phyloP scores from a whole-genome alignment of 1,139 yeast genomes.

The Taiozyma sp. region DNA sequence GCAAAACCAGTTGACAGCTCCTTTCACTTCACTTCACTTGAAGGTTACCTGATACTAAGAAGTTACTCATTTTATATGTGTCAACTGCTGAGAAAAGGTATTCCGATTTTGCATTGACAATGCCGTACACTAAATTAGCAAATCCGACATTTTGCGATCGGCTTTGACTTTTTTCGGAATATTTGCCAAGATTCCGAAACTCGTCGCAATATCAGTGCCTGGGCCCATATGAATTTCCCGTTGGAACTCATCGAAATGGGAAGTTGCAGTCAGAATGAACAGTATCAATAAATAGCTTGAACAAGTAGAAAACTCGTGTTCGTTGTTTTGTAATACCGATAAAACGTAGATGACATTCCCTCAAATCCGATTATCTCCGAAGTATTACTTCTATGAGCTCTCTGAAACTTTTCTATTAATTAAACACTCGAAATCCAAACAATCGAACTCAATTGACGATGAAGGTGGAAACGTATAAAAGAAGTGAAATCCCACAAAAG shows the following conservation, averaged over 20 bases:
- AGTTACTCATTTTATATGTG: background rate
- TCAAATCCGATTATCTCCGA: background rate
- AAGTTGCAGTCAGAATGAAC: too few relatives aligned
- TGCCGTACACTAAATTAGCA: background rate
- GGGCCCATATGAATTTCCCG: too few relatives aligned
- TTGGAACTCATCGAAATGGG: too few relatives aligned
- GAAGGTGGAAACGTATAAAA: background rate
- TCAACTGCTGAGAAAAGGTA: background rate
- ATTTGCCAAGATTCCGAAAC: background rate
- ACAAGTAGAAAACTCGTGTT: too few relatives aligned
- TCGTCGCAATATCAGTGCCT: background rate
- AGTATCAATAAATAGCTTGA: too few relatives aligned
- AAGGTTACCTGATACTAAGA: too few relatives aligned
- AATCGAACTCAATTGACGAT: background rate
- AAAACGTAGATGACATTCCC: background rate
- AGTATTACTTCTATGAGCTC: background rate
- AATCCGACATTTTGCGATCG: background rate
- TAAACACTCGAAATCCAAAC: background rate
- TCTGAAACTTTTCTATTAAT: background rate
- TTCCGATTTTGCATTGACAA: background rate
- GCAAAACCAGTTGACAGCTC: background rate
- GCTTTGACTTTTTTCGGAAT: background rate
- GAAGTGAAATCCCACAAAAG: background rate
- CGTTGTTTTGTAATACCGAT: too few relatives aligned
- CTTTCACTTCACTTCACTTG: too few relatives aligned